Evolutionary conservation across 2,329 filamentous ascomycete species (phyloP), one percentile per base, ranked within the genome.

Genomic region (Boeremia lycopersici): DNA sequence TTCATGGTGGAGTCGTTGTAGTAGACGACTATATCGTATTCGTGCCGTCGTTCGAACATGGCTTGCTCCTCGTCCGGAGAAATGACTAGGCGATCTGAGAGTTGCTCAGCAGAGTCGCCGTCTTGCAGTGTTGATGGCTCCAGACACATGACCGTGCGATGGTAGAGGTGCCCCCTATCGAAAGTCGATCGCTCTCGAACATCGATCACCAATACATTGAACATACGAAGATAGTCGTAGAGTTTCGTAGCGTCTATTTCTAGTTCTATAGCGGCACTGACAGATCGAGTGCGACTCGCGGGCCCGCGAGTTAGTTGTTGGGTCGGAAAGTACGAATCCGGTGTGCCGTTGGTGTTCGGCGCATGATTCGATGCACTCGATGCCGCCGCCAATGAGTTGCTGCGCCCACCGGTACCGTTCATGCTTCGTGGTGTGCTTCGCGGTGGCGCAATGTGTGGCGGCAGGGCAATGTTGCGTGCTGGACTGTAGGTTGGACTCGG

Each of bases 21-120:
- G 67, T 96, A 95, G 0, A 99, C 90, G 10, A 99, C 84, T 36
- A 97, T 77, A 62, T 98, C 92, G 65, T 89, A 96, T 51, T 89
- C 82, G 60, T 93, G 83, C 12, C 86, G 79, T 48, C 88, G 84
- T 51, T 85, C 86, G 65, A 96, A 96, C 29, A 91, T 79, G 1
- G 81, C 77, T 62, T 89, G 87, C 72, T 99, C 95, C n/a, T 81
- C 75, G n/a, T 86, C 79, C 0, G 90, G 88, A 0, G 86, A 88
- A 6, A 95, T 75, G 2, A 91, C 81, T 64, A 93, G 81, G 56
- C 86, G 86, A 56, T 92, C 89, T 15, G 83, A 79, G 4, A 88
- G 76, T 60, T 88, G 80, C 58, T 87, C 85, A 1, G 84, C 86
- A 13, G 86, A 88, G 63, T 86, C 81, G 29, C 85, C 87, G 39